Evolutionary conservation across 176 grass and related monocot genomes (phyloP).

Genomic region (Lolium rigidum): DNA sequence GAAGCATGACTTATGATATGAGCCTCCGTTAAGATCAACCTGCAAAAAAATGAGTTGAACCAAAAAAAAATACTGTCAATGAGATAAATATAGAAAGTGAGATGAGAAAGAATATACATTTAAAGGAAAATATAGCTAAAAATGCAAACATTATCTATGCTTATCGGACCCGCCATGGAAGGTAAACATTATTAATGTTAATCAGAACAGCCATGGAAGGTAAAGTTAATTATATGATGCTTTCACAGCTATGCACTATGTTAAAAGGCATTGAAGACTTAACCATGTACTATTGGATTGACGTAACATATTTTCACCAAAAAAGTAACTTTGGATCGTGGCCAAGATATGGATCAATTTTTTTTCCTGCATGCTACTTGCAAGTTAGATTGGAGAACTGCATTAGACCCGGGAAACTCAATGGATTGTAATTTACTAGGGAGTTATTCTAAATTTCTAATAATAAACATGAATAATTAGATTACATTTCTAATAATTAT

Average conservation of each 20-base stretch:
- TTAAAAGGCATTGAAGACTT: not conserved
- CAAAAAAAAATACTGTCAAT: not conserved
- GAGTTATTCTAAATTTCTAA: not conserved
- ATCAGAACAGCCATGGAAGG: not conserved
- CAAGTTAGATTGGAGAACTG: not conserved
- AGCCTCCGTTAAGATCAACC: slow-evolving; percentile 75
- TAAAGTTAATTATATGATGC: not conserved
- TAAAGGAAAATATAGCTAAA: not conserved
- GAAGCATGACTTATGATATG: slow-evolving; percentile 96
- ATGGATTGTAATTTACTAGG: slow-evolving; percentile 1
- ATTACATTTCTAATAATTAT: slow-evolving; percentile 35
- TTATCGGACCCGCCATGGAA: not conserved
- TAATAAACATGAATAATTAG: not conserved
- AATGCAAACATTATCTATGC: not conserved
- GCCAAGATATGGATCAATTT: not conserved
- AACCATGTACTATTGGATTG: slow-evolving; percentile 13
- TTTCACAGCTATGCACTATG: not conserved
- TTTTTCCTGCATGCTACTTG: slow-evolving; percentile 13
- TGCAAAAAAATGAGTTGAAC: slow-evolving; percentile 28
- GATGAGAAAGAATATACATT: not conserved
- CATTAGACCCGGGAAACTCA: not conserved
- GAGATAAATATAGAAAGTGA: not conserved
- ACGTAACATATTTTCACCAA: not conserved
- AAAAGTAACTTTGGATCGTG: not conserved
- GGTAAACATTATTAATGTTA: not conserved